These are phyloP conservation scores for Crassisporium funariophilum DNA, from an alignment of 768 basidiomycete species.

Conservation along the genomic window DNA sequence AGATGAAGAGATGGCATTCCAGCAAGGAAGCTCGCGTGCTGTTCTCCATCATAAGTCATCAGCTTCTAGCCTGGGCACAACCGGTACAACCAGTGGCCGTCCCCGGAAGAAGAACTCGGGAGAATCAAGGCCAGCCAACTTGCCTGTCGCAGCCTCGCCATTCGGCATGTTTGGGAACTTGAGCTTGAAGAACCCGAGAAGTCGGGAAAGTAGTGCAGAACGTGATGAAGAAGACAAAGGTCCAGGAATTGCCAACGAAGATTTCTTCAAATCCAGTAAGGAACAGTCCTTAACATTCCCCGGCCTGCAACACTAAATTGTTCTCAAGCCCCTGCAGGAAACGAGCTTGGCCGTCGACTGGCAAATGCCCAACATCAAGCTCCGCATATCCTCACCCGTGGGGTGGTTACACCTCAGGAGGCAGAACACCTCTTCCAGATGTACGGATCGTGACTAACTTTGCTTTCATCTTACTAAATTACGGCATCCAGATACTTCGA, in stretches of 20 bases:
- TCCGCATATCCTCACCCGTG: slow-evolving; percentile 66
- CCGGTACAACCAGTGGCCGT: slow-evolving; percentile 25
- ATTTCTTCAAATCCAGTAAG: slow-evolving; percentile 71
- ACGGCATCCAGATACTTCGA: slow-evolving; percentile 61
- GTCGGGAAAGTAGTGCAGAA: slow-evolving; percentile 38
- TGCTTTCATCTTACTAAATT: slow-evolving; percentile 3
- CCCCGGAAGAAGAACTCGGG: slow-evolving; percentile 42
- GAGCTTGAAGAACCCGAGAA: slow-evolving; percentile 46
- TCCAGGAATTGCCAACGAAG: slow-evolving; percentile 64
- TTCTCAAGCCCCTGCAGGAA: slow-evolving; percentile 40
- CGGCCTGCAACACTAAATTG: slow-evolving; percentile 1
- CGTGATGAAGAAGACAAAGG: slow-evolving; percentile 50
- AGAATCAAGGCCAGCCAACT: slow-evolving; percentile 50
- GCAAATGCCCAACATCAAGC: slow-evolving; percentile 47
- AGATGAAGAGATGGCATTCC: slow-evolving; percentile 35
- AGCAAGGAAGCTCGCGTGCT: slow-evolving; percentile 17
- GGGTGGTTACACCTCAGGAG: slow-evolving; percentile 63
- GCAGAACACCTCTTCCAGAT: slow-evolving; percentile 75
- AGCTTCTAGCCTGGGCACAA: slow-evolving; percentile 42
- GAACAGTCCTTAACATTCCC: slow-evolving; percentile 9
- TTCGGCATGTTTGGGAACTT: slow-evolving; percentile 79
- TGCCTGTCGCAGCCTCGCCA: slow-evolving; percentile 65
- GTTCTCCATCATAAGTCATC: slow-evolving; percentile 36
- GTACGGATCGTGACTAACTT: slow-evolving; percentile 35
- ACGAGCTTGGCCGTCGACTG: slow-evolving; percentile 40